phyloP scores from a whole-genome alignment of 2,329 filamentous ascomycete species.

The Claviceps quebecensis region DNA sequence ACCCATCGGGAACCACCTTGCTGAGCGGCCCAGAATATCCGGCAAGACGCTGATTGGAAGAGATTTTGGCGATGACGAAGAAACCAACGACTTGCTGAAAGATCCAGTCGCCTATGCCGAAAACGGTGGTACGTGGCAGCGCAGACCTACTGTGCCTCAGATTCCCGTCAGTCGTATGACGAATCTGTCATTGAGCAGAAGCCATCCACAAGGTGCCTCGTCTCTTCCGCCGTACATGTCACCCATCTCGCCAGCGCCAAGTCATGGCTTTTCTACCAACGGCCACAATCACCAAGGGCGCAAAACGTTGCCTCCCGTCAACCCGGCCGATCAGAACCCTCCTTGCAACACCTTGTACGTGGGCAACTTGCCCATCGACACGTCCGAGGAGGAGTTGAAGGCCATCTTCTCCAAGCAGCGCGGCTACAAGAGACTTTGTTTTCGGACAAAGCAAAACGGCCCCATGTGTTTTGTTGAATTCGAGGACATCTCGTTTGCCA shows the following conservation, averaged over 20 bases:
- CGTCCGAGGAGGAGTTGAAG: constrained; percentile 90
- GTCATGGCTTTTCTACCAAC: constrained; percentile 18
- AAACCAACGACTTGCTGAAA: constrained; percentile 57
- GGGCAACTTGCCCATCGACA: constrained; percentile 86
- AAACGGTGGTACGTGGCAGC: constrained; percentile 30
- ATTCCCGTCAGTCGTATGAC: constrained; percentile 56
- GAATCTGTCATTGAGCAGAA: constrained; percentile 56
- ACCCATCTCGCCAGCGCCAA: constrained; percentile 39
- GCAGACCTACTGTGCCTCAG: constrained; percentile 58
- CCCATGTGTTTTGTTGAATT: constrained; percentile 99
- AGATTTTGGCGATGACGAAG: constrained; percentile 49
- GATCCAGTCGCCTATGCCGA: constrained; percentile 63
- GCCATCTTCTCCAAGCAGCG: constrained; percentile 83
- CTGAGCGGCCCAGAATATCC: constrained; percentile 43
- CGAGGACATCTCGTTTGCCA: constrained; percentile 82
- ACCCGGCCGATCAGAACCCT: constrained; percentile 90
- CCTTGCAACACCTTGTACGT: constrained; percentile 98
- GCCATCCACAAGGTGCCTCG: constrained; percentile 34
- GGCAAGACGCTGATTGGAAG: constrained; percentile 63
- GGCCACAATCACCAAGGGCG: constrained; percentile 45
- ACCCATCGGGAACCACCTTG: constrained; percentile 55
- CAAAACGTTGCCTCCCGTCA: constrained; percentile 63
- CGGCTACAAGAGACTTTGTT: constrained; percentile 89
- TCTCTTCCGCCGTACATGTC: constrained; percentile 35
- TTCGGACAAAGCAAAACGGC: constrained; percentile 86